Percentiles rank a stretch among this genome's conserved stretches.
Evolutionary conservation across 2,329 filamentous ascomycete genomes (phyloP).

Genomic region (Clarireedia hainanense): DNA sequence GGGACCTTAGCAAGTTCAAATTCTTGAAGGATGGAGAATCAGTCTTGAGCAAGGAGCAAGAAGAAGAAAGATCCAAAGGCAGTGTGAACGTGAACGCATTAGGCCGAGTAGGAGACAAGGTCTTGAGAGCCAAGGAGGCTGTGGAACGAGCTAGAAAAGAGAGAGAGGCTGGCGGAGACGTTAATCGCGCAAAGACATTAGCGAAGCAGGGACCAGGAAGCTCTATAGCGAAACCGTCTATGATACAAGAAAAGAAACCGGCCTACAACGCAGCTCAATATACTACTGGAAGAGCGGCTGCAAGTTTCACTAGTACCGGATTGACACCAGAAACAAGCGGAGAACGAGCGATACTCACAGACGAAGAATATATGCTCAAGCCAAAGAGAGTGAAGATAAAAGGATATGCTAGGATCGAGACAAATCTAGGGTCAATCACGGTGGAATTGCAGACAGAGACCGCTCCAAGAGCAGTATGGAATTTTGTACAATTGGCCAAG

Average conservation of each 20-base stretch:
- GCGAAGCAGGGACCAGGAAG: constrained; percentile 33
- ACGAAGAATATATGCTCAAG: constrained; percentile 95
- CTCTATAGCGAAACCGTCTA: constrained; percentile 31
- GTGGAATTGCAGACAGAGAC: constrained; percentile 86
- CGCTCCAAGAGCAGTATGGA: constrained; percentile 92
- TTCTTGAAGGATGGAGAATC: constrained; percentile 76
- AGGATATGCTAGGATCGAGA: constrained; percentile 85
- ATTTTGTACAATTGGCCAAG: constrained; percentile 82
- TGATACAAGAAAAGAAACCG: constrained; percentile 48
- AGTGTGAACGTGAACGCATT: constrained; percentile 74
- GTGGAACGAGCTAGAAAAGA: constrained; percentile 84
- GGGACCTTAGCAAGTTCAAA: constrained; percentile 83
- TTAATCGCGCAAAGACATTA: constrained; percentile 41
- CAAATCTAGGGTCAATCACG: constrained; percentile 76
- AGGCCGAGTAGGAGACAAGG: constrained; percentile 72
- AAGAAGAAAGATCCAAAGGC: constrained; percentile 55
- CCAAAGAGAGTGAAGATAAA: constrained; percentile 82
- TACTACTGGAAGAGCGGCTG: constrained; percentile 84
- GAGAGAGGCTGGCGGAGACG: constrained; percentile 50
- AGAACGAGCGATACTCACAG: constrained; percentile 76
- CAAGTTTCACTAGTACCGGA: constrained; percentile 91
- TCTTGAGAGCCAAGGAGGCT: constrained; percentile 83
- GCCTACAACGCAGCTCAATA: constrained; percentile 83
- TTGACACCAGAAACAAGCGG: constrained; percentile 85
- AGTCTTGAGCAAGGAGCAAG: constrained; percentile 60